Evolutionary conservation across 305 asterid species (phyloP).

Genomic region (Rubia tinctorum): DNA sequence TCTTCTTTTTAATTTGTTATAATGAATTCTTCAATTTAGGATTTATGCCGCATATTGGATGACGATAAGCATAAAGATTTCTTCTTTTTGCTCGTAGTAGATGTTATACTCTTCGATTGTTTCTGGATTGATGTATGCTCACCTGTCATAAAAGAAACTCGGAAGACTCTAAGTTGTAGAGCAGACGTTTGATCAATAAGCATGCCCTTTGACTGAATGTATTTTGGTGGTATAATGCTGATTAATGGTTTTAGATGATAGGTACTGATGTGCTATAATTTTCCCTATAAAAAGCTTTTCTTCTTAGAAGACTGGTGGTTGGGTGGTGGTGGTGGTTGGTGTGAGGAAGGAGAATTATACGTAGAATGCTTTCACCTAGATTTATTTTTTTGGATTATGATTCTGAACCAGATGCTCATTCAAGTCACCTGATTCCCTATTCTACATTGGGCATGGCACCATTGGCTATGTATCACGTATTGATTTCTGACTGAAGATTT

Average conservation of each 20-base stretch:
- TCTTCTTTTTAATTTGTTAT: background rate
- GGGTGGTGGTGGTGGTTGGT: background rate
- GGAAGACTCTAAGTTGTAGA: background rate
- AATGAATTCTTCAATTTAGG: background rate
- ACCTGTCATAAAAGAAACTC: background rate
- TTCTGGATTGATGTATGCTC: background rate
- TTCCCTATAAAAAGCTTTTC: background rate
- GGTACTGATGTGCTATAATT: background rate
- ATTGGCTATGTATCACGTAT: background rate
- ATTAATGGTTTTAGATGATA: background rate
- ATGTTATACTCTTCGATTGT: background rate
- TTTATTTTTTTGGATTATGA: background rate
- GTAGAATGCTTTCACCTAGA: background rate
- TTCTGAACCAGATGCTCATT: background rate
- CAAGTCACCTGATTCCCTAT: background rate
- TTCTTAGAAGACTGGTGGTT: background rate
- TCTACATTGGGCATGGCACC: background rate
- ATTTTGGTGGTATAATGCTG: background rate
- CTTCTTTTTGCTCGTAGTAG: background rate
- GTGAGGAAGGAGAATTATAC: background rate
- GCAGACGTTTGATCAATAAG: background rate
- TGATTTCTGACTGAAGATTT: background rate
- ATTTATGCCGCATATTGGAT: background rate
- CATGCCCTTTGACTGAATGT: background rate
- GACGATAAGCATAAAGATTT: background rate